These are phyloP conservation scores for Ilyonectria sp. DNA, from an alignment of 2,329 filamentous ascomycete genomes.

Conservation along the genomic window DNA sequence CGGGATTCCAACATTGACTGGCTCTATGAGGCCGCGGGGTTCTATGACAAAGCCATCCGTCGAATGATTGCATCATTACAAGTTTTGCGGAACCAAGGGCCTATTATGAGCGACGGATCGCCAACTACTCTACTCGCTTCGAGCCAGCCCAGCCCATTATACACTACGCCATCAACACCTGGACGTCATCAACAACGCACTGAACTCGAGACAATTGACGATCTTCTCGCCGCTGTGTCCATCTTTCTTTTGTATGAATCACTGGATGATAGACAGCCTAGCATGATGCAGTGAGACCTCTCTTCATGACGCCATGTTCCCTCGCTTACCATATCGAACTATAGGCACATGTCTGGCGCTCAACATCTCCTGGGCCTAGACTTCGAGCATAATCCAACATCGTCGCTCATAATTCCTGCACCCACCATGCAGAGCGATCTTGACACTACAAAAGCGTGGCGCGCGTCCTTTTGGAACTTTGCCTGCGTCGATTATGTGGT, in stretches of 20 bases:
- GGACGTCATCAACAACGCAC: no score
- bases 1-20: constrained; percentile 6
- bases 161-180: neutral
- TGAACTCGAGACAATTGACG: constrained; percentile 11
- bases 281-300: constrained; percentile 7
- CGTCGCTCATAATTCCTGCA: neutral
- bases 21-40: constrained; percentile 13
- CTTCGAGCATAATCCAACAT: neutral
- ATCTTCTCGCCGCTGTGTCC: constrained; percentile 10
- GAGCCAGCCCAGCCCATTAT: neutral
- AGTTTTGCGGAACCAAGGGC: constrained; percentile 2
- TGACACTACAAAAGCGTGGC: constrained; percentile 19
- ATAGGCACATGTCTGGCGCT: constrained; percentile 18
- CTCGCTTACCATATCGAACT: neutral
- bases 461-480: constrained; percentile 19
- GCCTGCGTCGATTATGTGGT: constrained; percentile 13
- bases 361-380: constrained; percentile 6
- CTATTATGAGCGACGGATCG: neutral
- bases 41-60: constrained; percentile 20
- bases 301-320: neutral
- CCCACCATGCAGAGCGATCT: neutral
- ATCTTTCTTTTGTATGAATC: constrained; percentile 13
- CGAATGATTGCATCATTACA: constrained; percentile 9
- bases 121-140: no score
- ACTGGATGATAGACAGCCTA: constrained; percentile 9